Percentiles rank a stretch among this genome's conserved stretches.
Conservation (phyloP, 208 protist genomes). For the Perkinsela sp. region DNA sequence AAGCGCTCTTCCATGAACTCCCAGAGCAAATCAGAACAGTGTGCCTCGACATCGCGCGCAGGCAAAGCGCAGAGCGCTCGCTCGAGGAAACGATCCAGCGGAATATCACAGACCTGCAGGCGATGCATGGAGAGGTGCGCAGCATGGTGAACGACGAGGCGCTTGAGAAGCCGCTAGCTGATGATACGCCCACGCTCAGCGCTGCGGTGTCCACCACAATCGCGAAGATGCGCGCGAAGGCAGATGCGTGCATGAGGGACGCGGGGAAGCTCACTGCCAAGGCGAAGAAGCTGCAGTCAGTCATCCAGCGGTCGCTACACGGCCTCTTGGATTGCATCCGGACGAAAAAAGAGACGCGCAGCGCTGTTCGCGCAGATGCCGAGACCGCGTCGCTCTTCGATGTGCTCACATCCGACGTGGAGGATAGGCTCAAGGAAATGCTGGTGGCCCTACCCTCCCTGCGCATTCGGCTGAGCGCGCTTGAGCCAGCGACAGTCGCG, state of each 20-base stretch:
- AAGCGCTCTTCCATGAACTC: not conserved
- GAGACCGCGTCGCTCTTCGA: not conserved
- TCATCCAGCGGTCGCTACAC: not conserved
- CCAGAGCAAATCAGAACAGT: not conserved
- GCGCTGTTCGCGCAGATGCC: not conserved
- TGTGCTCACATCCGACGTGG: not conserved
- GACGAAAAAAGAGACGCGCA: not conserved
- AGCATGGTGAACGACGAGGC: not conserved
- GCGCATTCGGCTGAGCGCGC: too few relatives aligned
- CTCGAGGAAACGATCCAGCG: not conserved
- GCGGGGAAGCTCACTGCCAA: not conserved
- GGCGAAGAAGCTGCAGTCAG: not conserved
- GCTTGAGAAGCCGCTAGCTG: not conserved
- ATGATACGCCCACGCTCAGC: not conserved
- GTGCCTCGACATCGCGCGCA: not conserved
- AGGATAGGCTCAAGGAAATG: too few relatives aligned
- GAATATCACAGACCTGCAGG: not conserved
- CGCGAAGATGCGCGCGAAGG: not conserved
- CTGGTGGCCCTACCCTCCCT: too few relatives aligned
- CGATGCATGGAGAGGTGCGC: not conserved
- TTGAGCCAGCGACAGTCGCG: too few relatives aligned
- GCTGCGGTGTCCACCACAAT: not conserved
- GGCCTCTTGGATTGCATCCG: not conserved
- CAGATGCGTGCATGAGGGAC: not conserved
- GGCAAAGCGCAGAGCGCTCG: not conserved